Evolutionary conservation across 2,329 filamentous ascomycete species (phyloP).

Genomic region (Juglanconis sp.): DNA sequence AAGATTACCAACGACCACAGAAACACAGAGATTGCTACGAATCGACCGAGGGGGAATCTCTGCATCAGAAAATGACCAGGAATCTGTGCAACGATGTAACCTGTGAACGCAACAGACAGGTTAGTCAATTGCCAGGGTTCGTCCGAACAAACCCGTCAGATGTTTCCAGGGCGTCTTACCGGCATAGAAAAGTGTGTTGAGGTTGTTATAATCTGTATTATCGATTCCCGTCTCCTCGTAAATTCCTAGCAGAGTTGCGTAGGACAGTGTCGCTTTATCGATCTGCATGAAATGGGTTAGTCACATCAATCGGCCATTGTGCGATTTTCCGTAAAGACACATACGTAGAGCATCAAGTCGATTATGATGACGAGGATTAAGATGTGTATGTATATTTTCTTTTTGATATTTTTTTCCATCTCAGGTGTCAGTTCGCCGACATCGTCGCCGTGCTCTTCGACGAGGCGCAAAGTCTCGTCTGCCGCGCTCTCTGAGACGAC

Average conservation of each 20-base stretch:
- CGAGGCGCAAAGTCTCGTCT: slow-evolving; percentile 33
- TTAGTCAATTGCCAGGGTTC: neutral
- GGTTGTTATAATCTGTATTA: slow-evolving; percentile 36
- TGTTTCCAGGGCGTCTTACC: slow-evolving; percentile 24
- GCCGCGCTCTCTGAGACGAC: slow-evolving; percentile 20
- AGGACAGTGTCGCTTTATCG: slow-evolving; percentile 38
- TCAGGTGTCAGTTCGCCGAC: slow-evolving; percentile 31
- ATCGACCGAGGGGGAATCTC: slow-evolving; percentile 34
- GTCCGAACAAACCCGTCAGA: neutral
- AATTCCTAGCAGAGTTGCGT: slow-evolving; percentile 37
- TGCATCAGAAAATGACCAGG: slow-evolving; percentile 41
- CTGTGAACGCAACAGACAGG: slow-evolving; percentile 16
- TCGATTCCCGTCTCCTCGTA: slow-evolving; percentile 38
- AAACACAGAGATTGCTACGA: slow-evolving; percentile 31
- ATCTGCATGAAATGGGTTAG: slow-evolving; percentile 23
- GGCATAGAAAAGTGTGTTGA: slow-evolving; percentile 40
- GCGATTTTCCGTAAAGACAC: slow-evolving; percentile 11
- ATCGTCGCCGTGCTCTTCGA: slow-evolving; percentile 32
- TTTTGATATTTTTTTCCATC: slow-evolving; percentile 25
- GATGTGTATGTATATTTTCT: slow-evolving; percentile 32
- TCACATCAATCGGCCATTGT: neutral
- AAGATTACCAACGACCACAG: slow-evolving; percentile 35
- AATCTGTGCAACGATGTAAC: slow-evolving; percentile 34
- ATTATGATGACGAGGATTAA: slow-evolving; percentile 31
- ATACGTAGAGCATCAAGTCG: slow-evolving; percentile 35